Conservation (phyloP, 2,329 filamentous ascomycete genomes). For the Aspergillus quadrilineatus region DNA sequence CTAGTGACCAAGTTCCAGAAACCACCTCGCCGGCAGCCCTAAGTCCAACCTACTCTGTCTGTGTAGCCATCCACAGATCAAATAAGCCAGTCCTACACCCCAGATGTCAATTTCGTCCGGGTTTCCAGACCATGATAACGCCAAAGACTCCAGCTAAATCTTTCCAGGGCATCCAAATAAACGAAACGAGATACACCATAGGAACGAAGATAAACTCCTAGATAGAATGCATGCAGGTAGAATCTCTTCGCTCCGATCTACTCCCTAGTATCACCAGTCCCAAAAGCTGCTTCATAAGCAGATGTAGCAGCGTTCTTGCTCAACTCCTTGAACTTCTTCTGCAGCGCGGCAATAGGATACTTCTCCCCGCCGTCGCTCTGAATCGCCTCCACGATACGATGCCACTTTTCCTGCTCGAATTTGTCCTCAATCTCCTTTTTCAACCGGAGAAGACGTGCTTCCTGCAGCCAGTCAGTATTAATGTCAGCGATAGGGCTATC, state of each 20-base stretch:
- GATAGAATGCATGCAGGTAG: neutral
- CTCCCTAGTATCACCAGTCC: neutral
- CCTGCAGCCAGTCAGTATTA: conserved; percentile 16
- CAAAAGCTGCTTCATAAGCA: neutral
- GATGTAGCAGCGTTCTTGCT: conserved; percentile 21
- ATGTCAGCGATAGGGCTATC: no score
- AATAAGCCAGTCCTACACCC: neutral
- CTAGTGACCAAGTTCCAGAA: neutral
- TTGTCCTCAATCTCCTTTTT: conserved; percentile 43
- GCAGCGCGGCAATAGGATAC: conserved; percentile 35
- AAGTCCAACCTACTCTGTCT: no score
- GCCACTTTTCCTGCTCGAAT: conserved; percentile 43
- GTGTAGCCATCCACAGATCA: neutral
- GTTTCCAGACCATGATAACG: neutral
- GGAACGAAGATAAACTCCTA: neutral
- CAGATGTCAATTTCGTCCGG: no score
- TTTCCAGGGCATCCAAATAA: neutral
- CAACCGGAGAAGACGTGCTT: conserved; percentile 30
- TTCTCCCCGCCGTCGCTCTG: conserved; percentile 29
- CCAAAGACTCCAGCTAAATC: neutral
- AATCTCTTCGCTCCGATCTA: neutral
- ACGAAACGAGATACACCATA: neutral
- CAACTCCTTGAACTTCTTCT: conserved; percentile 44
- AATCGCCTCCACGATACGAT: conserved; percentile 34
- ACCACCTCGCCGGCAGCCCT: no score